Evolutionary conservation across 306 rosid species (phyloP).

Genomic region (Psophocarpus tetragonolobus): DNA sequence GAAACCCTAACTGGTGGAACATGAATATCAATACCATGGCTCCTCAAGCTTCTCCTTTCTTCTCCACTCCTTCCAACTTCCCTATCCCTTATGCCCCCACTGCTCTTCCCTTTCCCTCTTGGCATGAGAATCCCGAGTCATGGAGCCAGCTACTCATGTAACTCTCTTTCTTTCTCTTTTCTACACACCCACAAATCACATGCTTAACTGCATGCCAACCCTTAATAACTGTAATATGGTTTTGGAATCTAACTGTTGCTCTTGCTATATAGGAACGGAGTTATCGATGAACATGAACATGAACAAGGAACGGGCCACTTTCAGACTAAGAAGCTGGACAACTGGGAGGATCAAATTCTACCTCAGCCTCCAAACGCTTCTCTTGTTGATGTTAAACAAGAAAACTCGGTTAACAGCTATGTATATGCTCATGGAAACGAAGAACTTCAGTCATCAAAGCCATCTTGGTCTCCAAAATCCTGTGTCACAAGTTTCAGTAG

Average conservation of each 20-base stretch:
- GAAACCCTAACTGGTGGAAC: constrained; percentile 96
- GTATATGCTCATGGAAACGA: constrained; percentile 57
- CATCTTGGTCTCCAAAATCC: constrained; percentile 74
- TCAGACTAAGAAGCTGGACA: constrained; percentile 64
- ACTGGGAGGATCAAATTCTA: constrained; percentile 66
- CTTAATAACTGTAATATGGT: background rate
- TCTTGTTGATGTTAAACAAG: constrained; percentile 69
- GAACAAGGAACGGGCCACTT: constrained; percentile 51
- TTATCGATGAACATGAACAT: constrained; percentile 68
- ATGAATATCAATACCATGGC: constrained; percentile 69
- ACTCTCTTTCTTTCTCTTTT: background rate
- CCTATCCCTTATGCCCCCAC: constrained; percentile 45
- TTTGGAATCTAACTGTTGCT: no score
- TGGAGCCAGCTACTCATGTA: constrained; percentile 94
- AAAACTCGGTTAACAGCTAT: constrained; percentile 49
- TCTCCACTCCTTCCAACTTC: constrained; percentile 50
- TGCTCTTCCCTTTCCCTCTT: constrained; percentile 59
- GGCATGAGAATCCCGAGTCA: constrained; percentile 73
- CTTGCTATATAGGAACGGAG: constrained; percentile 59
- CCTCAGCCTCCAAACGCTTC: constrained; percentile 47
- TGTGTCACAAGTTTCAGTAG: constrained; percentile 76
- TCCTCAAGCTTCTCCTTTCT: constrained; percentile 58
- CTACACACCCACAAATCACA: background rate
- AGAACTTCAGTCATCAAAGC: constrained; percentile 48
- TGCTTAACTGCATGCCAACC: constrained; percentile 5